Percentiles rank a stretch among this genome's conserved stretches.
phyloP scores from a whole-genome alignment of 192 early-diverging fungal genomes.

The Rhizoclosmatium sp. region DNA sequence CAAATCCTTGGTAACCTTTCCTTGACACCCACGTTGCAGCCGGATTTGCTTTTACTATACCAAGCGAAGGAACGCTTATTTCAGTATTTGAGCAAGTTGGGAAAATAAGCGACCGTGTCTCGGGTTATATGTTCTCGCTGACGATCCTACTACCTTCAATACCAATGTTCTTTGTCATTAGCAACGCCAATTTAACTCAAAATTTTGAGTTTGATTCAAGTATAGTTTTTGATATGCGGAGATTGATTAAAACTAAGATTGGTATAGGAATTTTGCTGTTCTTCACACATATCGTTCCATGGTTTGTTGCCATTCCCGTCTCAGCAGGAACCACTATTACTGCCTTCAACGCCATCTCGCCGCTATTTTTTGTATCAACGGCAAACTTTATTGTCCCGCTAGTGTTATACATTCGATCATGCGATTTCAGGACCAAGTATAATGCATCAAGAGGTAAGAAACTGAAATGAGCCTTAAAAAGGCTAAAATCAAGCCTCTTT shows the following conservation, averaged over 20 bases:
- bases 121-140: constrained; percentile 53
- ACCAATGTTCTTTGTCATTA: constrained; percentile 57
- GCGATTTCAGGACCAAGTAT: constrained; percentile 54
- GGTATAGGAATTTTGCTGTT: constrained; percentile 1
- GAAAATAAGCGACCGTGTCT: constrained; percentile 42
- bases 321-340: constrained; percentile 43
- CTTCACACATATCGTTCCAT: constrained; percentile 54
- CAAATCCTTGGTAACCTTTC: background rate
- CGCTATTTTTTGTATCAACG: constrained; percentile 60
- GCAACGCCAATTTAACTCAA: constrained; percentile 56
- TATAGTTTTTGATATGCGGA: background rate
- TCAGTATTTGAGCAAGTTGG: constrained; percentile 40
- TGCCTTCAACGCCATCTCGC: constrained; percentile 57
- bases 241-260: background rate
- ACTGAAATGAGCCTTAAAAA: background rate
- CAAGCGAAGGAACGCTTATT: constrained; percentile 36
- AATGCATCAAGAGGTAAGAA: constrained; percentile 47
- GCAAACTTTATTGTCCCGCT: constrained; percentile 65
- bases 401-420: constrained; percentile 60
- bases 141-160: constrained; percentile 60
- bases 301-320: constrained; percentile 55
- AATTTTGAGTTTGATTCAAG: constrained; percentile 44
- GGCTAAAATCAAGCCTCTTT: background rate
- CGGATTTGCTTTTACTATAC: constrained; percentile 10
- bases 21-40: constrained; percentile 4